These are phyloP conservation scores for Sclerotinia nivalis DNA, from an alignment of 2,329 filamentous ascomycete species.

Conservation along the genomic window DNA sequence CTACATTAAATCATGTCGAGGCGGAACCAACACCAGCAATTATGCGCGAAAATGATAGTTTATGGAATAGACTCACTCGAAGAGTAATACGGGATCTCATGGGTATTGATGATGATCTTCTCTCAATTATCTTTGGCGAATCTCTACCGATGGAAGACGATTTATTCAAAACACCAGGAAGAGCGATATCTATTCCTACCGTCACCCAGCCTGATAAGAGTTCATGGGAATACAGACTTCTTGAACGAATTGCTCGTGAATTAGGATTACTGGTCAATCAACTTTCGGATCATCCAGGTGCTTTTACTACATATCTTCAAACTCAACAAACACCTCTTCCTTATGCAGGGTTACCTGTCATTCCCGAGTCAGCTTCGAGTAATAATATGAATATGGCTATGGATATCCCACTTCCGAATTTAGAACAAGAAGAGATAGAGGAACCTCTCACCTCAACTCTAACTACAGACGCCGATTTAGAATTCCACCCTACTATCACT, in stretches of 20 bases:
- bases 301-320: constrained; percentile 78
- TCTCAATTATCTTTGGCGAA: constrained; percentile 88
- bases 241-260: constrained; percentile 84
- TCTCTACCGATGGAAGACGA: constrained; percentile 56
- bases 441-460: constrained; percentile 25
- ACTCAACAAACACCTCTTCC: constrained; percentile 65
- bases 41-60: constrained; percentile 60
- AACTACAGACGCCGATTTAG: constrained; percentile 21
- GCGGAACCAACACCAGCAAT: constrained; percentile 36
- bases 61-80: constrained; percentile 79
- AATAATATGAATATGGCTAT: not conserved
- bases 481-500: constrained; percentile 33
- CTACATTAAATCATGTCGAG: constrained; percentile 37
- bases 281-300: constrained; percentile 81
- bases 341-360: constrained; percentile 75
- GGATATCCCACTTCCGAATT: not conserved
- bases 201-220: constrained; percentile 42
- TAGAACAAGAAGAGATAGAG: constrained; percentile 26
- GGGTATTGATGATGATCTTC: constrained; percentile 81
- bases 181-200: constrained; percentile 24
- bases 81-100: constrained; percentile 87
- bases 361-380: constrained; percentile 50
- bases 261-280: constrained; percentile 81
- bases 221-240: constrained; percentile 73
- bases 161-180: constrained; percentile 37